A percentile compares a stretch with the other conserved stretches of the same genome.
These are phyloP conservation scores for Nitzschia sp. DNA, from an alignment of 108 stramenopile species.

Conservation along the genomic window DNA sequence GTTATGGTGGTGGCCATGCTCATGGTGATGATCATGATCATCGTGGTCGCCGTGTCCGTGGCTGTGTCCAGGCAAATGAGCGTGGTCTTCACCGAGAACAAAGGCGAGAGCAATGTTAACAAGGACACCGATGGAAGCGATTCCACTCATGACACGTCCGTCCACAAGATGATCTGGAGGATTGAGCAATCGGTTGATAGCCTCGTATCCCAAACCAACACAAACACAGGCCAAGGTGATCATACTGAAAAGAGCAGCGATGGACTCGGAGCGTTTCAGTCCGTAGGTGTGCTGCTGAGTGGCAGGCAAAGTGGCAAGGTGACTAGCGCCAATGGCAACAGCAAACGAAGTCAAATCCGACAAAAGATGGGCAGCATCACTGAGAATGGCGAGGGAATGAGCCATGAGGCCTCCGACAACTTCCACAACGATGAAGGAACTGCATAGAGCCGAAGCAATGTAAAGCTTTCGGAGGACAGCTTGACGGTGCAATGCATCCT, in stretches of 20 bases:
- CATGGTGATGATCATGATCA: constrained; percentile 35
- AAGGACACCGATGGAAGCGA: constrained; percentile 88
- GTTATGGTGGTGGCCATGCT: constrained; percentile 26
- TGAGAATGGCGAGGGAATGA: constrained; percentile 76
- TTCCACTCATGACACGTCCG: constrained; percentile 83
- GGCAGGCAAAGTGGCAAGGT: constrained; percentile 77
- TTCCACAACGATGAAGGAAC: constrained; percentile 72
- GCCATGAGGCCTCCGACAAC: constrained; percentile 70
- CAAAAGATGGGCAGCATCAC: constrained; percentile 87
- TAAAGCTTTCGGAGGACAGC: constrained; percentile 63
- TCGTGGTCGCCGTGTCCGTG: constrained; percentile 36
- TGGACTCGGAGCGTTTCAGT: constrained; percentile 85
- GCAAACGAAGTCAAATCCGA: constrained; percentile 76
- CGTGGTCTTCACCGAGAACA: constrained; percentile 80
- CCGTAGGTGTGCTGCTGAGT: constrained; percentile 87
- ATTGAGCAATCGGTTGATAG: constrained; percentile 56
- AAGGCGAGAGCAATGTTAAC: constrained; percentile 87
- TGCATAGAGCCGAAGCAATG: constrained; percentile 62
- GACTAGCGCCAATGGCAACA: constrained; percentile 77
- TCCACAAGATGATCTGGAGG: constrained; percentile 62
- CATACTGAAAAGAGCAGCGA: constrained; percentile 89
- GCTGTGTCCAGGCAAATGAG: constrained; percentile 67
- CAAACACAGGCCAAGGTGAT: constrained; percentile 76
- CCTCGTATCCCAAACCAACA: constrained; percentile 72
- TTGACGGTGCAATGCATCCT: constrained; percentile 24